A percentile compares a stretch with the other conserved stretches of the same genome.
Evolutionary conservation across 2,329 filamentous ascomycete species (phyloP).

Genomic region (Talaromyces amestolkiae): DNA sequence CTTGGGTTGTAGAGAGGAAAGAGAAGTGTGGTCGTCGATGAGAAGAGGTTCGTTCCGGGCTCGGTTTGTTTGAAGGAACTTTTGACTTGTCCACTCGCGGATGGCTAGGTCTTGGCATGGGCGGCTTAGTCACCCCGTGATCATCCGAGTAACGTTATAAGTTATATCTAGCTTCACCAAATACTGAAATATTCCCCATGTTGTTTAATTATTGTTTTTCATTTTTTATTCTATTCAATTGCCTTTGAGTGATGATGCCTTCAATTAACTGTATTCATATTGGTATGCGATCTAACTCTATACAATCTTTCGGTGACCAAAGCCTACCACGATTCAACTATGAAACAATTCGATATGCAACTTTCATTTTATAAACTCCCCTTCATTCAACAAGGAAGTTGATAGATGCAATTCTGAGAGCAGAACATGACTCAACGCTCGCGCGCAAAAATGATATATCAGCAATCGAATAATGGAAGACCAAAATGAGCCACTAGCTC

Average conservation of each 20-base stretch:
- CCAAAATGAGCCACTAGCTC: conserved; percentile 5
- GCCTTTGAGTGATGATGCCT: background rate
- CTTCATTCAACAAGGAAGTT: background rate
- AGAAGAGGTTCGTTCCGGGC: conserved; percentile 11
- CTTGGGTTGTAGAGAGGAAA: conserved; percentile 1
- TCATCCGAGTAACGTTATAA: conserved; percentile 9
- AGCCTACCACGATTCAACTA: background rate
- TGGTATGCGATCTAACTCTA: background rate
- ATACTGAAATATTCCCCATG: background rate
- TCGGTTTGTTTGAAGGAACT: conserved; percentile 53
- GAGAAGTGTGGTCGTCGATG: conserved; percentile 10
- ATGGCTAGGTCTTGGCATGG: conserved; percentile 14
- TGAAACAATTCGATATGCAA: background rate
- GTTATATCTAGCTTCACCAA: background rate
- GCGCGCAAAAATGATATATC: background rate
- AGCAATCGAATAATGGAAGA: background rate
- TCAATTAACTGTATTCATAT: background rate
- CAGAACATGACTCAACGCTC: background rate
- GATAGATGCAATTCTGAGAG: background rate
- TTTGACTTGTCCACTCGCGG: conserved; percentile 62
- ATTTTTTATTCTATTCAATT: background rate
- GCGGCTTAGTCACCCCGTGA: conserved; percentile 20
- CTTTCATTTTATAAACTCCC: background rate
- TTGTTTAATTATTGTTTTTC: background rate
- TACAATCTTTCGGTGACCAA: conserved; percentile 5